Percentiles rank a stretch among this genome's conserved stretches.
These are phyloP conservation scores for Penicillium sclerotiorum DNA, from an alignment of 2,329 filamentous ascomycete species.

Conservation along the genomic window DNA sequence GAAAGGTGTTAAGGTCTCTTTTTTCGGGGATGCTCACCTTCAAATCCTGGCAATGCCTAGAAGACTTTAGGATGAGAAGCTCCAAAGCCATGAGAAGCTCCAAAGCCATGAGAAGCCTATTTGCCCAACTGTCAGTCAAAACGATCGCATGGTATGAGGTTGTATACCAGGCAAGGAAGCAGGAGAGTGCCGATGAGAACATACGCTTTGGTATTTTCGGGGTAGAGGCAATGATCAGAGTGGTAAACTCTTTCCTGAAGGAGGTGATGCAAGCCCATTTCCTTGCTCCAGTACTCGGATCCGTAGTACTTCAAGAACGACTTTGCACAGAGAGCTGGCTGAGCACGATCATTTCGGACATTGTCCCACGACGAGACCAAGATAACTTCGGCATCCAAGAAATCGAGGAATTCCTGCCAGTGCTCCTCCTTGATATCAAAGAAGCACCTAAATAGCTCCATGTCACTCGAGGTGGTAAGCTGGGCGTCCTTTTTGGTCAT, in stretches of 20 bases:
- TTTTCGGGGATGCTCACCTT: too few relatives aligned
- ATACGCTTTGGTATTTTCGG: neutral
- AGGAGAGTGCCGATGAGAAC: too few relatives aligned
- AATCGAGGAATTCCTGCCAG: neutral
- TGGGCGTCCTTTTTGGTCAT: too few relatives aligned
- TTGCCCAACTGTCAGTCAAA: too few relatives aligned
- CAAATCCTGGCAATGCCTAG: too few relatives aligned
- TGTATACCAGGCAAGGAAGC: too few relatives aligned
- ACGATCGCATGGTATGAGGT: too few relatives aligned
- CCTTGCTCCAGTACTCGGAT: neutral
- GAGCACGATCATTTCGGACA: neutral
- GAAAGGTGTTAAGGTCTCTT: too few relatives aligned
- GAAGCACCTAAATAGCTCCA: neutral
- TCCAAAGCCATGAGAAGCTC: too few relatives aligned
- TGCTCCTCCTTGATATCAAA: conserved; percentile 1
- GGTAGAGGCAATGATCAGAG: neutral
- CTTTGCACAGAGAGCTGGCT: neutral
- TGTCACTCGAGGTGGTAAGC: neutral
- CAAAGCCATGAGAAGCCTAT: too few relatives aligned
- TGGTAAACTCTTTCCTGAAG: neutral
- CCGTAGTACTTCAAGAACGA: neutral
- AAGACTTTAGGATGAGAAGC: too few relatives aligned
- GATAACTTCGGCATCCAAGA: neutral
- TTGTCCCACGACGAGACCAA: neutral
- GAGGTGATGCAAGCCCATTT: neutral